Percentiles rank a stretch among this genome's conserved stretches.
Evolutionary conservation across 2,329 filamentous ascomycete species (phyloP).

Genomic region (Celoporthe dispersa): DNA sequence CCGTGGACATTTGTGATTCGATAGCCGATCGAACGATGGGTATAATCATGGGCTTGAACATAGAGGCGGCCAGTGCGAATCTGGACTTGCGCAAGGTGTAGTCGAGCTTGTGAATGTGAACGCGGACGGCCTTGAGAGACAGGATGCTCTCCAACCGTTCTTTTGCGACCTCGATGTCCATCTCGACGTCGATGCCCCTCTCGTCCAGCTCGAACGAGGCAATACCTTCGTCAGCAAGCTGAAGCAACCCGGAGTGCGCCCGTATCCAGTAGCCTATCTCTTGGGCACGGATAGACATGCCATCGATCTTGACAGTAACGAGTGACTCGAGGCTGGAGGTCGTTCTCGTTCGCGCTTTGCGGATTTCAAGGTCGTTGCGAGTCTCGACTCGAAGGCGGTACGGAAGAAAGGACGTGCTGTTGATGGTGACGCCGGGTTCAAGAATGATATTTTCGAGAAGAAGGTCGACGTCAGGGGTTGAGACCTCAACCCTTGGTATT

Average conservation of each 20-base stretch:
- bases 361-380: conserved; percentile 83
- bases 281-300: conserved; percentile 80
- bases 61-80: conserved; percentile 78
- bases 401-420: conserved; percentile 86
- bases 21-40: conserved; percentile 80
- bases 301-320: conserved; percentile 78
- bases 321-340: conserved; percentile 69
- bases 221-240: conserved; percentile 80
- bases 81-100: conserved; percentile 77
- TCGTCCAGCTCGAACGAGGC: conserved; percentile 85
- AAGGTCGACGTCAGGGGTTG: conserved; percentile 81
- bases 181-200: conserved; percentile 81
- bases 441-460: conserved; percentile 89
- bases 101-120: conserved; percentile 84
- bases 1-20: conserved; percentile 75
- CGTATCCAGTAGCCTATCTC: conserved; percentile 91
- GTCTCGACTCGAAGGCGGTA: conserved; percentile 81
- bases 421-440: conserved; percentile 83
- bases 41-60: conserved; percentile 82
- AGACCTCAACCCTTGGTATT: conserved; percentile 87
- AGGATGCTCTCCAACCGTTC: conserved; percentile 82
- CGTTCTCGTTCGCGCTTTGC: conserved; percentile 75
- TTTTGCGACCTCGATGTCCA: conserved; percentile 83
- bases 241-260: conserved; percentile 74
- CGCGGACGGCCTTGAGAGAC: conserved; percentile 73